These are phyloP conservation scores for Conringia planisiliqua DNA, from an alignment of 345 rosid species.

Conservation along the genomic window DNA sequence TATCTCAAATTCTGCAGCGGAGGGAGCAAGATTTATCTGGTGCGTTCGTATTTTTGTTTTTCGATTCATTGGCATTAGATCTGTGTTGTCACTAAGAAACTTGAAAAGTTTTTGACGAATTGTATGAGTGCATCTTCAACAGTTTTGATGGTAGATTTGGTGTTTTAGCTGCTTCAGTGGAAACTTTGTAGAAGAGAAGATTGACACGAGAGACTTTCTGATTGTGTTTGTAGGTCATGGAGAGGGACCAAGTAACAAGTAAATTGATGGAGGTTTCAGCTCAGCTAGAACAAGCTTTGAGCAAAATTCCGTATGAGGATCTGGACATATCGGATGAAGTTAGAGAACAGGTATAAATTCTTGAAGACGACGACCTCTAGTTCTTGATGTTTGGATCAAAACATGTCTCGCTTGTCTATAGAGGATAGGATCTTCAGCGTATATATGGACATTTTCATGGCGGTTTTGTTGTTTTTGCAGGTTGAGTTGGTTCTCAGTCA, in stretches of 20 bases:
- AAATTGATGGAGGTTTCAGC: slow-evolving; percentile 64
- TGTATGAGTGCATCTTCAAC: neutral
- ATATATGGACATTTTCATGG: neutral
- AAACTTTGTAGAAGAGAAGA: neutral
- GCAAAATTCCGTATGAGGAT: slow-evolving; percentile 58
- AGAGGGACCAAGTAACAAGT: slow-evolving; percentile 71
- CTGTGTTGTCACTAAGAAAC: slow-evolving; percentile 35
- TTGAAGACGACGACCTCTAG: too few relatives aligned
- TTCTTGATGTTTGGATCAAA: neutral
- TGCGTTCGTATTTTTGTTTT: slow-evolving; percentile 35
- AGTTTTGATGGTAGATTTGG: neutral
- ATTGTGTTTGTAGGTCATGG: slow-evolving; percentile 58
- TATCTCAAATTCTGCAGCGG: slow-evolving; percentile 71
- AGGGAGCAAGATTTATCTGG: slow-evolving; percentile 95
- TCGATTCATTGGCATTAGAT: slow-evolving; percentile 24
- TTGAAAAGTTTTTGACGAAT: neutral
- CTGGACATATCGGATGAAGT: slow-evolving; percentile 97
- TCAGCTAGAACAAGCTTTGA: slow-evolving; percentile 65
- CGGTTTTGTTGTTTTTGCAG: slow-evolving; percentile 37
- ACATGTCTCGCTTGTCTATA: neutral
- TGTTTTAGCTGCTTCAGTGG: neutral
- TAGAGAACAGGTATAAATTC: slow-evolving; percentile 73
- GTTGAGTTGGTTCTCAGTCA: slow-evolving; percentile 87
- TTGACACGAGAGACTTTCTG: slow-evolving; percentile 12
- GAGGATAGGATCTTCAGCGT: neutral